A percentile compares a stretch with the other conserved stretches of the same genome.
Conservation (phyloP, 768 basidiomycete genomes). For the Russula sp. region DNA sequence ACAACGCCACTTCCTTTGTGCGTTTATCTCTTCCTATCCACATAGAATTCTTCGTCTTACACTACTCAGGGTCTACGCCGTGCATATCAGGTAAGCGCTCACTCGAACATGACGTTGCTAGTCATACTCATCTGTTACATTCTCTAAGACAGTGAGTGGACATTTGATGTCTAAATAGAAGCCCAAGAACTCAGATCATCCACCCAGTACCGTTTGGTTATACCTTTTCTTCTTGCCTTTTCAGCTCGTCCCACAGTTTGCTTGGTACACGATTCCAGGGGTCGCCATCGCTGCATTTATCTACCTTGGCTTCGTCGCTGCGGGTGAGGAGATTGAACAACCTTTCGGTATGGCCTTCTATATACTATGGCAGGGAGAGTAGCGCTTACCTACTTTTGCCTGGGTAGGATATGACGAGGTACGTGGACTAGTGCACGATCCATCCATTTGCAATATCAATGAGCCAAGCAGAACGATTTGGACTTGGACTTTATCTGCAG, state of each 20-base stretch:
- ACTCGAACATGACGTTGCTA: not conserved
- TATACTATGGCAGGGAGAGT: not conserved
- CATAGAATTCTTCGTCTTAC: not conserved
- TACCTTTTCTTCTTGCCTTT: conserved; percentile 76
- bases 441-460: not conserved
- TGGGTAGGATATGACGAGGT: conserved; percentile 54
- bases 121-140: not conserved
- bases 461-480: conserved; percentile 50
- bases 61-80: conserved; percentile 50
- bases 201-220: conserved; percentile 52
- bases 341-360: conserved; percentile 46
- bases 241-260: conserved; percentile 58
- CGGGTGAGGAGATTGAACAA: conserved; percentile 66
- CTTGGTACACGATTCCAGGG: conserved; percentile 61
- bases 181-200: not conserved
- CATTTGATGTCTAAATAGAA: not conserved
- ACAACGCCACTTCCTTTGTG: conserved; percentile 64
- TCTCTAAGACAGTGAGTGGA: conserved; percentile 7
- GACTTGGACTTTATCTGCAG: conserved; percentile 61
- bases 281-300: conserved; percentile 63
- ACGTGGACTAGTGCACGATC: conserved; percentile 19
- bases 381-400: not conserved
- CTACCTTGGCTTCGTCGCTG: conserved; percentile 70
- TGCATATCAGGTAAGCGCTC: conserved; percentile 47
- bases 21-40: conserved; percentile 28